Percentiles rank a stretch among this genome's conserved stretches.
phyloP scores from a whole-genome alignment of 768 basidiomycete genomes.

The Boletus pseudopeckii region DNA sequence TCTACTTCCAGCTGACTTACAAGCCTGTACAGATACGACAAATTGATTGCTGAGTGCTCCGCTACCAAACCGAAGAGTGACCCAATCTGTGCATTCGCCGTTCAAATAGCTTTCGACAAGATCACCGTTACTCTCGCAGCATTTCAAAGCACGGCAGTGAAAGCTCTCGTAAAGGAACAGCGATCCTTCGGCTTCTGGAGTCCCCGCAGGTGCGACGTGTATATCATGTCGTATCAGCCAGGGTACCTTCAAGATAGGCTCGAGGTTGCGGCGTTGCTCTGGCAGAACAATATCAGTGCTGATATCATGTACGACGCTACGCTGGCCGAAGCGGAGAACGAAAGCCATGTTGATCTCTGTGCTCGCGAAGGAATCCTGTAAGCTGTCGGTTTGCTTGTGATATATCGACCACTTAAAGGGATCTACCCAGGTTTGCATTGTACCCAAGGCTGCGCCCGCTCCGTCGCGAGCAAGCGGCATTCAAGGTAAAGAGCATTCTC shows the following conservation, averaged over 20 bases:
- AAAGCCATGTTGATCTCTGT: conserved; percentile 65
- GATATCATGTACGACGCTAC: conserved; percentile 86
- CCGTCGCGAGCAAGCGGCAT: conserved; percentile 61
- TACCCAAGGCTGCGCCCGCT: conserved; percentile 53
- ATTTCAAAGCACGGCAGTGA: conserved; percentile 64
- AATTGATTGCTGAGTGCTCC: conserved; percentile 58
- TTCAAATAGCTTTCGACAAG: conserved; percentile 79
- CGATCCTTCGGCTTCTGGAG: conserved; percentile 87
- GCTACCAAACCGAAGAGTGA: conserved; percentile 53
- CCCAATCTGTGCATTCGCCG: conserved; percentile 60
- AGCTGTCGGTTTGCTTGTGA: conserved; percentile 22
- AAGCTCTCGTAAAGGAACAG: conserved; percentile 69
- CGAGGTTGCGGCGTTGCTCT: conserved; percentile 71
- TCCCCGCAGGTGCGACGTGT: conserved; percentile 86
- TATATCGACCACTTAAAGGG: conserved; percentile 34
- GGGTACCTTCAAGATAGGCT: conserved; percentile 76
- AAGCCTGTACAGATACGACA: conserved; percentile 57
- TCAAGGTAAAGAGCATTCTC: conserved; percentile 81
- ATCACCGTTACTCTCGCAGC: conserved; percentile 66
- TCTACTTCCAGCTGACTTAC: neutral
- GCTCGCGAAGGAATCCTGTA: conserved; percentile 82
- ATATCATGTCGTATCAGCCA: conserved; percentile 73
- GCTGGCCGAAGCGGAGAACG: conserved; percentile 57
- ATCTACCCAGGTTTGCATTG: conserved; percentile 48
- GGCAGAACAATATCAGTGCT: conserved; percentile 80